These are phyloP conservation scores for Penicillium freii DNA, from an alignment of 2,329 filamentous ascomycete genomes.

Conservation along the genomic window DNA sequence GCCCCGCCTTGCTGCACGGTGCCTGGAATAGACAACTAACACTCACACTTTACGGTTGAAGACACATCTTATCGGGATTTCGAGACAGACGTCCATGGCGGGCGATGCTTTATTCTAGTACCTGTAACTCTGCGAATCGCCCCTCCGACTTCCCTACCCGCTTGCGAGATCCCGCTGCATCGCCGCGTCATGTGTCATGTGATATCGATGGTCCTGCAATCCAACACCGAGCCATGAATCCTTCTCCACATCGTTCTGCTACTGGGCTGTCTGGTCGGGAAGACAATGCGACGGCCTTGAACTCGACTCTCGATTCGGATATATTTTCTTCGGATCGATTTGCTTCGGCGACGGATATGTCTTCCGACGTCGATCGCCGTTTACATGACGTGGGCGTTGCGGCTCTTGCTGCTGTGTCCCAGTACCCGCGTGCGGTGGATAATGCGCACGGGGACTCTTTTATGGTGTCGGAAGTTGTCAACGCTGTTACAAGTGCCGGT, in stretches of 20 bases:
- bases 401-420: conserved; percentile 32
- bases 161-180: conserved; percentile 3
- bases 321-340: background rate
- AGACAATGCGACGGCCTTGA: conserved; percentile 5
- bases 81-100: conserved; percentile 12
- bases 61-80: background rate
- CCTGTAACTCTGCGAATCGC: conserved; percentile 6
- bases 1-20: conserved; percentile 1
- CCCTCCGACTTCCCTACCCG: conserved; percentile 1
- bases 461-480: conserved; percentile 29
- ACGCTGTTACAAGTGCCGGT: conserved; percentile 24
- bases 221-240: conserved; percentile 20
- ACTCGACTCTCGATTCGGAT: background rate
- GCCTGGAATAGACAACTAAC: background rate
- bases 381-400: conserved; percentile 27
- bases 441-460: conserved; percentile 18
- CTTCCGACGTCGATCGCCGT: conserved; percentile 19
- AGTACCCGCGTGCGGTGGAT: conserved; percentile 25
- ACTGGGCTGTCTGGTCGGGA: conserved; percentile 1
- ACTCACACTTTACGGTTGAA: background rate
- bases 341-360: conserved; percentile 7
- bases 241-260: conserved; percentile 4
- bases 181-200: conserved; percentile 22
- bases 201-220: conserved; percentile 13
- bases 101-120: conserved; percentile 19